Conservation (phyloP, 495 filamentous ascomycete genomes). For the Massariosphaeria phaeospora region DNA sequence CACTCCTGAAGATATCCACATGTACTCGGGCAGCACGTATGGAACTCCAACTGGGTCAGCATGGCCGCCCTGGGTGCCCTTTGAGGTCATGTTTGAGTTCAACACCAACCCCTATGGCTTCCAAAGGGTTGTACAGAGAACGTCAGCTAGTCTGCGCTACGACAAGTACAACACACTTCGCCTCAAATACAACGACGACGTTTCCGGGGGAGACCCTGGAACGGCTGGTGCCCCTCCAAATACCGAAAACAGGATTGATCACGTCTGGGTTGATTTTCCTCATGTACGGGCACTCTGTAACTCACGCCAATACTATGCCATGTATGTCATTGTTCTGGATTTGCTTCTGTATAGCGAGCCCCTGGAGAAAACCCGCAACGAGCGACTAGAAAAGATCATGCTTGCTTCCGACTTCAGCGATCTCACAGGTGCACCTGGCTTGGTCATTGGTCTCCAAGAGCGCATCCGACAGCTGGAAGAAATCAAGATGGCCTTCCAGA, state of each 20-base stretch:
- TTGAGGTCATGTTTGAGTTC: conserved; percentile 98
- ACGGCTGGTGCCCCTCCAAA: conserved; percentile 46
- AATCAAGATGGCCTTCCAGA: conserved; percentile 93
- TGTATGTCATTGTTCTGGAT: conserved; percentile 96
- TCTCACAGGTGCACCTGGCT: conserved; percentile 84
- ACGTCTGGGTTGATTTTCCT: conserved; percentile 94
- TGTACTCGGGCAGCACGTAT: conserved; percentile 91
- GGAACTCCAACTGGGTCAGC: conserved; percentile 76
- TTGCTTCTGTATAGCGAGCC: conserved; percentile 92
- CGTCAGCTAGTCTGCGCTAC: conserved; percentile 86
- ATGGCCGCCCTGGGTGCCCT: conserved; percentile 96
- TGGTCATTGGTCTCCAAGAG: conserved; percentile 85
- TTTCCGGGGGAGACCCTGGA: conserved; percentile 54
- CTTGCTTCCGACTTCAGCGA: conserved; percentile 99
- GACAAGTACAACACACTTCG: conserved; percentile 98
- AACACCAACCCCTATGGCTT: conserved; percentile 87
- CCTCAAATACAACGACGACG: conserved; percentile 94
- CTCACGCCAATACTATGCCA: conserved; percentile 90
- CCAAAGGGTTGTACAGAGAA: conserved; percentile 88
- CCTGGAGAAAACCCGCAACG: conserved; percentile 87
- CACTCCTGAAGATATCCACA: conserved; percentile 69
- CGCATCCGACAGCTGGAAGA: conserved; percentile 92
- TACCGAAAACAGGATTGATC: conserved; percentile 78
- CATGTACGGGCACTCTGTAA: conserved; percentile 88
- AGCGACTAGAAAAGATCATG: conserved; percentile 96